Evolutionary conservation across 345 rosid genomes (phyloP).

Genomic region (Linum lewisii): DNA sequence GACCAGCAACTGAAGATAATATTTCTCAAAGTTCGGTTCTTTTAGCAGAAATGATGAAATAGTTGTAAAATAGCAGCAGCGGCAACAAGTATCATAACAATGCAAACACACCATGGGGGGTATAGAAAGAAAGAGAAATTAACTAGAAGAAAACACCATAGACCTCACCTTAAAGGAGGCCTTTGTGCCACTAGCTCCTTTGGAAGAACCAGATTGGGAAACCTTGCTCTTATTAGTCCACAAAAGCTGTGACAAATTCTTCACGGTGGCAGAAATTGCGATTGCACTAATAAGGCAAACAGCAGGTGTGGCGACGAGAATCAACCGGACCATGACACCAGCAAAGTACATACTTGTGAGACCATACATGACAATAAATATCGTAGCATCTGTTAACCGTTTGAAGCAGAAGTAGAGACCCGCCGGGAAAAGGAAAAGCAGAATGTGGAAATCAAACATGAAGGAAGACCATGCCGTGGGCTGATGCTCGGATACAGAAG

Average conservation of each 20-base stretch:
- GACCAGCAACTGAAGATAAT: too few species aligned
- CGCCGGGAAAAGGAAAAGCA: constrained; percentile 97
- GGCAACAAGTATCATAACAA: too few species aligned
- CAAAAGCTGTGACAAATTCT: constrained; percentile 61
- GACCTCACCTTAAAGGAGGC: constrained; percentile 74
- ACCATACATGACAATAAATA: constrained; percentile 98
- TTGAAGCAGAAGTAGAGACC: constrained; percentile 99
- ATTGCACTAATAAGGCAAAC: constrained; percentile 93
- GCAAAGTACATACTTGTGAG: constrained; percentile 99
- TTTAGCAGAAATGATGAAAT: too few species aligned
- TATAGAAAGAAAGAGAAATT: not conserved
- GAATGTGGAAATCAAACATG: constrained; percentile 95
- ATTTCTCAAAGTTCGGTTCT: too few species aligned
- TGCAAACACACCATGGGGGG: too few species aligned
- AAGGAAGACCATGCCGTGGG: constrained; percentile 99
- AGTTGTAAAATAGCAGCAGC: too few species aligned
- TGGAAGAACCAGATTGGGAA: constrained; percentile 47
- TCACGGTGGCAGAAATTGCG: constrained; percentile 90
- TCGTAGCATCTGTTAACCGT: constrained; percentile 85
- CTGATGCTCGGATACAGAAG: constrained; percentile 99
- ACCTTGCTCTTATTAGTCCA: constrained; percentile 72
- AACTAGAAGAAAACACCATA: not conserved
- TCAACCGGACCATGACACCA: constrained; percentile 98
- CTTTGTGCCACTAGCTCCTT: constrained; percentile 59
- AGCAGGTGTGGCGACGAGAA: constrained; percentile 96